phyloP scores from a whole-genome alignment of 768 basidiomycete genomes.

The Hydnomerulius pinastri region DNA sequence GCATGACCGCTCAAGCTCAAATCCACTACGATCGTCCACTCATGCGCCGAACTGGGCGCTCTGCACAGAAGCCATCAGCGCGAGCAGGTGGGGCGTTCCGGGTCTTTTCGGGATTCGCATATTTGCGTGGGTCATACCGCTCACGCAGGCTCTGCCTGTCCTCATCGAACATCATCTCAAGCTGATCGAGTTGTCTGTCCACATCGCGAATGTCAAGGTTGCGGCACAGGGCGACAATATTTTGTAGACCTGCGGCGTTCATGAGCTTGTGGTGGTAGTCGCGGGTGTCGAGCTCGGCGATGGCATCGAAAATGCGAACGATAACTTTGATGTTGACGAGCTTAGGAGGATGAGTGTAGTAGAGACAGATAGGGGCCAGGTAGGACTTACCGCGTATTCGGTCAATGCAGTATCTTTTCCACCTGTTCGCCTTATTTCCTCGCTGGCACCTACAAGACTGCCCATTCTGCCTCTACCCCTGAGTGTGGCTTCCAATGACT shows the following conservation, averaged over 20 bases:
- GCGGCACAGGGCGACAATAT: slow-evolving; percentile 70
- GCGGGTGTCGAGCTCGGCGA: slow-evolving; percentile 81
- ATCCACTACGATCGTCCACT: no score
- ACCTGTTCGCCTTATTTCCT: slow-evolving; percentile 74
- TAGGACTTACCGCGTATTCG: slow-evolving; percentile 80
- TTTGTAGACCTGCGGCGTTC: slow-evolving; percentile 81
- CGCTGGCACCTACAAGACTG: slow-evolving; percentile 91
- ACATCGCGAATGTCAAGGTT: slow-evolving; percentile 64
- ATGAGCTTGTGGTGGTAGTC: slow-evolving; percentile 87
- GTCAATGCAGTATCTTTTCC: slow-evolving; percentile 71
- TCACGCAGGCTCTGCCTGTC: slow-evolving; percentile 76
- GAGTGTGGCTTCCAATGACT: slow-evolving; percentile 73
- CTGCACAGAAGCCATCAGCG: no score
- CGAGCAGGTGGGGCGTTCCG: no score
- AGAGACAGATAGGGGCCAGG: neutral
- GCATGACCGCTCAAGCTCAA: no score
- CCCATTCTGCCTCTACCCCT: slow-evolving; percentile 93
- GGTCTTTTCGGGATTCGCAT: no score
- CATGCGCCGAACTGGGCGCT: no score
- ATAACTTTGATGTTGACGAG: slow-evolving; percentile 69
- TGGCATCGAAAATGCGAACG: slow-evolving; percentile 59
- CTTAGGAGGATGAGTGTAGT: slow-evolving; percentile 20
- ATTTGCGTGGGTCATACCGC: no score
- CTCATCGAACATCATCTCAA: slow-evolving; percentile 64
- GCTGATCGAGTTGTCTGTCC: slow-evolving; percentile 62